Base-by-base conservation (phyloP, 345 rosid species). In the Triadica sebifera region DNA sequence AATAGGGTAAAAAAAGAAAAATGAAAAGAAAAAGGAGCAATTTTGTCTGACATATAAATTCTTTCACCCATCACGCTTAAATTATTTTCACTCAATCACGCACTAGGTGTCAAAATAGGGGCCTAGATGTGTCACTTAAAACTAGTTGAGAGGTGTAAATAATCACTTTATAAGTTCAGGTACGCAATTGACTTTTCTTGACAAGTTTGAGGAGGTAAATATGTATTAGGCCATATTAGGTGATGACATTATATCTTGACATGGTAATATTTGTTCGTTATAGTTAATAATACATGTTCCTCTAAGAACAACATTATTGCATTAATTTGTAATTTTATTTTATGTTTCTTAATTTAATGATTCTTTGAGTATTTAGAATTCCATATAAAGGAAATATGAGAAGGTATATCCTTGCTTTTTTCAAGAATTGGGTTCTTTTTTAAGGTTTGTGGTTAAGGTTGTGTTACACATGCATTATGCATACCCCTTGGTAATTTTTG, bases 211-310 rank as follows among this genome's bases (percentile, higher is more conserved):
- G 34, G 2, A 2, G 34, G 34, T 29, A 29, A 29, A 29, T 29
- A 29, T 29, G 34, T 29, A 29, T 29, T 29, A 29, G 34, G 34
- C 34, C 34, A 29, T 29, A 29, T 20, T 38, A 37, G 29, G 51
- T 67, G n/a, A 56, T 61, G 56, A 73, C 52, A 19, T 39, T 74
- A 58, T 69, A 69, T n/a, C 38, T n/a, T 71, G 64, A 8, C 71
- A 67, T 8, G 39, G 43, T 19, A 51, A 41, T 4, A 63, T 52
- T n/a, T n/a, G n/a, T n/a, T n/a, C n/a, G n/a, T n/a, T n/a, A n/a
- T n/a, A n/a, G n/a, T n/a, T n/a, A n/a, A n/a, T 16, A 43, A n/a
- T 57, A 59, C 53, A 19, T 60, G 29, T 67, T 34, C 69, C 9
- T 25, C 7, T 45, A n/a, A 39, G 37, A 49, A 53, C 19, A 52